Evolutionary conservation across 805 yeast genomes (phyloP), one percentile per base, ranked within the genome.

Genomic region (Saccharomycopsis olivae): DNA sequence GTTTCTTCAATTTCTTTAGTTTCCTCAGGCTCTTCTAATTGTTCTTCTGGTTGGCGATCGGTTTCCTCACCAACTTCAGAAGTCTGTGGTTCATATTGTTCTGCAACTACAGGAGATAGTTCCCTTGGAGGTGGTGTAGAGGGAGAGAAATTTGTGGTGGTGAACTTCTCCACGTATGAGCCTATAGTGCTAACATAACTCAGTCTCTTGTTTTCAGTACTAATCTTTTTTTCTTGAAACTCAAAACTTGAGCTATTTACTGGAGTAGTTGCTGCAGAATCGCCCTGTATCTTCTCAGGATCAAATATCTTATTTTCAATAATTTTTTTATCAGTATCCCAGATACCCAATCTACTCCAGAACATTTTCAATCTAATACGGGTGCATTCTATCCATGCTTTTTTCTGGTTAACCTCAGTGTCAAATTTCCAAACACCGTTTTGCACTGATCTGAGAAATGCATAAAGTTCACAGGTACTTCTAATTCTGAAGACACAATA

Each of bases 301-400:
- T 27, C 21, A 17, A 45, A 45, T 9, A 38, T 64, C 20, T 35
- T 64, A 4, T 59, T 62, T 29, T 66, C 54, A 15, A 51, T 32
- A 6, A 56, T 49, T 30, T 53, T 57, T 2, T 38, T 27, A 24
- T 63, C 68, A 3, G 59, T 55, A 43, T 78, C 83, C 88, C 89
- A 82, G 23, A 77, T 68, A 4, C 96, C 96, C 17, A 79, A 57
- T 47, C 85, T 75, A 6, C 94, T 67, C 89, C 94, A 89, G 59
- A 80, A 84, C 48, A 88, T 65, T 53, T 80, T 78, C 31, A 73
- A 71, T 39, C 95, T 71, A 16, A 85, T 64, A 50, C 75, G 69
- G 29, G 71, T 61, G 27, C 78, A 56, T 50, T 77, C 83, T 23
- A 68, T 60, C 82, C 94, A 88, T 8, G 75, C 72, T 43, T 70